Base-by-base conservation (phyloP, 2,329 filamentous ascomycete species). In the Aspergillus versicolor region DNA sequence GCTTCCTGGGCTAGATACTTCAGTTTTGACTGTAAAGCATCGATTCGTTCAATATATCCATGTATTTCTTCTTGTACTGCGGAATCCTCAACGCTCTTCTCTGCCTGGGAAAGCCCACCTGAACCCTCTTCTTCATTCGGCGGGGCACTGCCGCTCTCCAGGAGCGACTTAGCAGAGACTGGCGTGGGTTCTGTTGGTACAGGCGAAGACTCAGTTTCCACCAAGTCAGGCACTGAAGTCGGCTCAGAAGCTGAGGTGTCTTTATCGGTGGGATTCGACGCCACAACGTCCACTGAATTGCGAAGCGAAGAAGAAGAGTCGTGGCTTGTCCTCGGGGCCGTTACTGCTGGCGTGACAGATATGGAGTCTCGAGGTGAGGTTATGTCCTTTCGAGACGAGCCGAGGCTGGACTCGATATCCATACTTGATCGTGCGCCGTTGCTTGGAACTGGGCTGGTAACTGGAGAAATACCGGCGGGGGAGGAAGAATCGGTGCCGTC, bases 11-110 rank as follows among this genome's bases (percentile, higher is more conserved):
- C 88, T 12, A 99, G 79, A 68, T 95, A 97, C 63, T 92, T 88
- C 27, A 99, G 78, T 70, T 99, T 97, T 6, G 91, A 86, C 72
- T 97, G 91, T 1, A 99, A 77, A 4, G 92, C 89, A 77, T 99
- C 94, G 54, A 97, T 94, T 37, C 89, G 87, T 74, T 99, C 94
- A 6, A 93, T 83, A 61, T 96, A 91, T 48, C 83, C 83, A 66
- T 94, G 87, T 41, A 92, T 82, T 70, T 97, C 94, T 65, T 94
- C 90, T 57, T 93, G 88, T 63, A 90, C 85, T 60, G 86, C 83
- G 34, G 76, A 75, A 57, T 85, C 78, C 1, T 79, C 79, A 30
- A 77, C 74, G 47, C 80, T 77, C 46, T 84, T 76, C 52, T 81
- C 75, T 67, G 79, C 68, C 66, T 77, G 78, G 60, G 85, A 71